phyloP scores from a whole-genome alignment of 1,139 yeast species.

The Pichia sp. region DNA sequence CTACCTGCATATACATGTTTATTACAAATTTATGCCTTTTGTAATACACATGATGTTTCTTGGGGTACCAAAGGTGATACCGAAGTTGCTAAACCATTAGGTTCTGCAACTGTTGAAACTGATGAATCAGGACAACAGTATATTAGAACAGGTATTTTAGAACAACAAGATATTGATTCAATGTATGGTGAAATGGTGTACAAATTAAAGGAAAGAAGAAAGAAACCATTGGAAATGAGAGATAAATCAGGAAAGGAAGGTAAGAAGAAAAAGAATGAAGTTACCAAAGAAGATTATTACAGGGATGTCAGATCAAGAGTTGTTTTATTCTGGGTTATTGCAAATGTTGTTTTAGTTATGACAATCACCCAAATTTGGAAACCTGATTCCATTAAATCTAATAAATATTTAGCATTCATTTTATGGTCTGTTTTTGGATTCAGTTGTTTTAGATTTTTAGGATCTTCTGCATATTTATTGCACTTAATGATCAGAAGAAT shows the following conservation, averaged over 20 bases:
- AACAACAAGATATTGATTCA: constrained; percentile 85
- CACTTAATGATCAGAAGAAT: constrained; percentile 34
- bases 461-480: constrained; percentile 62
- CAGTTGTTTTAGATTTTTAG: constrained; percentile 72
- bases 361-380: constrained; percentile 77
- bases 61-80: constrained; percentile 98
- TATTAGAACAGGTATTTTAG: constrained; percentile 84
- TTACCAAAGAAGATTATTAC: constrained; percentile 80
- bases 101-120: constrained; percentile 59
- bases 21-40: constrained; percentile 86
- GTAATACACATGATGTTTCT: constrained; percentile 93
- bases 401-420: constrained; percentile 74
- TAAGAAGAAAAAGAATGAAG: constrained; percentile 33
- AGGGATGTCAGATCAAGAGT: constrained; percentile 91
- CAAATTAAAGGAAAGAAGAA: constrained; percentile 68
- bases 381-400: constrained; percentile 56
- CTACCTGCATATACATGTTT: constrained; percentile 91
- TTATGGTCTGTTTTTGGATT: constrained; percentile 87
- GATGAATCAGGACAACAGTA: constrained; percentile 59
- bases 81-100: constrained; percentile 58
- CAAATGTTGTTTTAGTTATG: constrained; percentile 75
- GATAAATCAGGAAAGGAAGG: constrained; percentile 50
- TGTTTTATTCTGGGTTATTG: constrained; percentile 84
- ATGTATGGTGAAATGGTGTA: constrained; percentile 73
- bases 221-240: constrained; percentile 40